A percentile compares a stretch with the other conserved stretches of the same genome.
phyloP scores from a whole-genome alignment of 345 rosid genomes.

The Linum lewisii region DNA sequence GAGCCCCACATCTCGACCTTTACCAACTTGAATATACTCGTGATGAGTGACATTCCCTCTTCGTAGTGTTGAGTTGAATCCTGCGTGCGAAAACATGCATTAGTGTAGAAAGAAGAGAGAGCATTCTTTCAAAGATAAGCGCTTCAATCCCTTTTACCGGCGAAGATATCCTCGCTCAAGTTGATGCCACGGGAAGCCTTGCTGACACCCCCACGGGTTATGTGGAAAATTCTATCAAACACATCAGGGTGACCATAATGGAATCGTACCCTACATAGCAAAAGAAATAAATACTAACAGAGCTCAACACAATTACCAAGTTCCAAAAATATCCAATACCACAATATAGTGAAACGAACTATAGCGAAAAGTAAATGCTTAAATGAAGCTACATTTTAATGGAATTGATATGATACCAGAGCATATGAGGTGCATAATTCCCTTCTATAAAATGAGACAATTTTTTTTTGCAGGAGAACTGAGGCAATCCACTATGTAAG shows the following conservation, averaged over 20 bases:
- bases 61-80: slow-evolving; percentile 6
- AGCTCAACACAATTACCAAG: background rate
- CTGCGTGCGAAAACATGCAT: background rate
- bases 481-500: background rate
- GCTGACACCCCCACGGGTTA: slow-evolving; percentile 9
- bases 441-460: too few relatives aligned
- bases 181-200: slow-evolving; percentile 8
- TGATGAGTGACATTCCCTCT: slow-evolving; percentile 7
- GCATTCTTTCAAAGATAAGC: too few relatives aligned
- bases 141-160: background rate
- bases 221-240: slow-evolving; percentile 8
- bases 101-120: background rate
- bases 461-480: too few relatives aligned
- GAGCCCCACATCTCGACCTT: slow-evolving; percentile 9
- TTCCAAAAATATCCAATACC: too few relatives aligned
- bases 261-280: slow-evolving; percentile 2
- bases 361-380: too few relatives aligned
- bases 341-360: too few relatives aligned
- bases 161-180: slow-evolving; percentile 9
- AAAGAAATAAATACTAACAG: background rate
- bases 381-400: too few relatives aligned
- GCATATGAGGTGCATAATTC: background rate
- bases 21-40: slow-evolving; percentile 10
- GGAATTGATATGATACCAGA: too few relatives aligned
- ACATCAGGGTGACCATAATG: slow-evolving; percentile 9